phyloP scores from a whole-genome alignment of 2,329 filamentous ascomycete species.

The Plenodomus biglobosus region DNA sequence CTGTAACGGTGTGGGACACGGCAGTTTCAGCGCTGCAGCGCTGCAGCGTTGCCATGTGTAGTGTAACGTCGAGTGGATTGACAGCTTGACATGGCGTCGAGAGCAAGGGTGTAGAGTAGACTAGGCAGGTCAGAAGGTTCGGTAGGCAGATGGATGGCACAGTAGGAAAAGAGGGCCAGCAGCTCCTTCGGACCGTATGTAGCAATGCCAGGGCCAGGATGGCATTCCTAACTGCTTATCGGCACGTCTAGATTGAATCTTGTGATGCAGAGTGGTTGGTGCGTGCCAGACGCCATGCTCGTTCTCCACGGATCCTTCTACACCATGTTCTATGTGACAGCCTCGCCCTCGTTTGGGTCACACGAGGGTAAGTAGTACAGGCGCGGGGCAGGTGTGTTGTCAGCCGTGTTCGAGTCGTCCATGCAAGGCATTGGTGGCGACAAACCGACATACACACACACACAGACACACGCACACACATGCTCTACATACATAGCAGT shows the following conservation, averaged over 20 bases:
- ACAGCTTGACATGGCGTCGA: background rate
- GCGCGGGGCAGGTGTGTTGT: constrained; percentile 19
- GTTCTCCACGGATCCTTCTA: constrained; percentile 7
- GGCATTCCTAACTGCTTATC: constrained; percentile 6
- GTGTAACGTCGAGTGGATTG: background rate
- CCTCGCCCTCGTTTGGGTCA: constrained; percentile 25
- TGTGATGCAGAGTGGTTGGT: background rate
- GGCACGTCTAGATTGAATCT: constrained; percentile 15
- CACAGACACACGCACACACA: background rate
- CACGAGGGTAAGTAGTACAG: constrained; percentile 16
- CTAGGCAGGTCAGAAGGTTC: background rate
- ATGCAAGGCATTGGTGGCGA: background rate
- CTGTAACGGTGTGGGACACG: constrained; percentile 5
- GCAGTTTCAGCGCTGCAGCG: constrained; percentile 10
- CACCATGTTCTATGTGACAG: constrained; percentile 15
- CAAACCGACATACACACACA: background rate
- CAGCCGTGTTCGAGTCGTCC: constrained; percentile 4
- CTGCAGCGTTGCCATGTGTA: constrained; percentile 2
- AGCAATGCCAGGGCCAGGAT: constrained; percentile 2
- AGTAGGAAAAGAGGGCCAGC: background rate
- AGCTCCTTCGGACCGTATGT: background rate
- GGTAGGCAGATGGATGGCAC: background rate
- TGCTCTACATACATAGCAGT: too few relatives aligned
- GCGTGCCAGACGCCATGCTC: constrained; percentile 4
- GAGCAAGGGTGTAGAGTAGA: background rate